Percentiles rank a stretch among this genome's conserved stretches.
Evolutionary conservation across 169 alveolate species (phyloP).

Genomic region (Plasmodium yoelii): DNA sequence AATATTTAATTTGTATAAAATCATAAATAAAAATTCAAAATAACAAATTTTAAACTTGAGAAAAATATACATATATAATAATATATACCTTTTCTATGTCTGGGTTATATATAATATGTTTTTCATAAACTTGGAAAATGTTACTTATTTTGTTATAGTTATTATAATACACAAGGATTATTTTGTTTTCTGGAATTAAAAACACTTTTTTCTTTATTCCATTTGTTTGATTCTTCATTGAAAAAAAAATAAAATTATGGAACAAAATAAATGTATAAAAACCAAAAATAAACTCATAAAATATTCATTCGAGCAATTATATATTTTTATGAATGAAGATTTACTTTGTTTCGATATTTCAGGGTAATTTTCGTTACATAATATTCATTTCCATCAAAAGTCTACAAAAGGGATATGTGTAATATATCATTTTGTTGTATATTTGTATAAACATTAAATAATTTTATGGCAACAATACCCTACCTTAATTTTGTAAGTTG

Average conservation of each 20-base stretch:
- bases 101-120: slow-evolving; percentile 14
- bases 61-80: not conserved
- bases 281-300: no score
- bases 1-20: not conserved
- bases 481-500: slow-evolving; percentile 40
- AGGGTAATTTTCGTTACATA: slow-evolving; percentile 56
- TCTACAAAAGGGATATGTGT: slow-evolving; percentile 1
- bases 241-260: not conserved
- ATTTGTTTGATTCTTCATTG: slow-evolving; percentile 10
- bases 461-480: not conserved
- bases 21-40: not conserved
- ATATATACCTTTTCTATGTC: slow-evolving; percentile 53
- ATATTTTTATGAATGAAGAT: no score
- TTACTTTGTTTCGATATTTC: slow-evolving; percentile 45
- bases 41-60: not conserved
- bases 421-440: not conserved
- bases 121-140: slow-evolving; percentile 44
- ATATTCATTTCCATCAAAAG: slow-evolving; percentile 58
- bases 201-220: slow-evolving; percentile 44
- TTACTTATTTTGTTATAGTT: slow-evolving; percentile 56
- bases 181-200: slow-evolving; percentile 57
- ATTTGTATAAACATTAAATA: no score
- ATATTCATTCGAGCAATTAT: no score
- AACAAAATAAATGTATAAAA: not conserved
- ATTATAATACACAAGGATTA: slow-evolving; percentile 36